These are phyloP conservation scores for Fonsecaea pugnacius DNA, from an alignment of 2,329 filamentous ascomycete species.

Conservation along the genomic window DNA sequence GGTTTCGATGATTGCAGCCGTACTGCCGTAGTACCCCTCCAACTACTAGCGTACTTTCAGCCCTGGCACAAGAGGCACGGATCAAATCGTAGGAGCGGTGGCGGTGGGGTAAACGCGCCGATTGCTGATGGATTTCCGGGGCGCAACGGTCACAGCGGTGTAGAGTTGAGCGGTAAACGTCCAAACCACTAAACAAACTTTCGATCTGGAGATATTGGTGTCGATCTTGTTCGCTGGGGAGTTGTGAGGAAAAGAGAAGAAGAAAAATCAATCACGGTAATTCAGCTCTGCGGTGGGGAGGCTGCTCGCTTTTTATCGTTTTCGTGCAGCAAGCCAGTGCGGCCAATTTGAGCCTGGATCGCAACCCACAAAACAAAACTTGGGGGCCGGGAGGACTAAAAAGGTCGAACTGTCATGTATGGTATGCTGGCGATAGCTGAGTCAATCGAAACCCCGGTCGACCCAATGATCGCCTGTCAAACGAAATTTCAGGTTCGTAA, in stretches of 20 bases:
- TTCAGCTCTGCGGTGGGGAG: slow-evolving; percentile 28
- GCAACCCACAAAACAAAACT: slow-evolving; percentile 23
- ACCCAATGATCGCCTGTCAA: slow-evolving; percentile 12
- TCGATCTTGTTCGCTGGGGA: not conserved
- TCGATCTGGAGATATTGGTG: not conserved
- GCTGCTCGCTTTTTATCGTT: slow-evolving; percentile 29
- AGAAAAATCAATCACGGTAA: slow-evolving; percentile 11
- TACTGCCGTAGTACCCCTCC: slow-evolving; percentile 13
- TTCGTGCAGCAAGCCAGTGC: slow-evolving; percentile 19
- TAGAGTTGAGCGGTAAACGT: slow-evolving; percentile 1
- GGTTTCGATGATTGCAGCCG: not conserved
- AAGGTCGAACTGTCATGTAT: slow-evolving; percentile 4
- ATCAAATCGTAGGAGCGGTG: slow-evolving; percentile 13
- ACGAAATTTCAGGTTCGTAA: slow-evolving; percentile 8
- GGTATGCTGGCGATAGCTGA: slow-evolving; percentile 16
- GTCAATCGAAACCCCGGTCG: slow-evolving; percentile 2
- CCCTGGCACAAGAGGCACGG: slow-evolving; percentile 10
- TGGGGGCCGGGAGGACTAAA: slow-evolving; percentile 19
- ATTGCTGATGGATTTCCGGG: not conserved
- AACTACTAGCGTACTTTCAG: slow-evolving; percentile 20
- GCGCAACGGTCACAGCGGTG: slow-evolving; percentile 6
- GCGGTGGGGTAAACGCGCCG: slow-evolving; percentile 27
- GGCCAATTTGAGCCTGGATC: slow-evolving; percentile 15
- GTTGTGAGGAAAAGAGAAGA: slow-evolving; percentile 5
- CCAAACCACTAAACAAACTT: slow-evolving; percentile 3